Evolutionary conservation across 352 stramenopile species (phyloP), one percentile per base, ranked within the genome.

Genomic region (Phytophthora agathidicida): DNA sequence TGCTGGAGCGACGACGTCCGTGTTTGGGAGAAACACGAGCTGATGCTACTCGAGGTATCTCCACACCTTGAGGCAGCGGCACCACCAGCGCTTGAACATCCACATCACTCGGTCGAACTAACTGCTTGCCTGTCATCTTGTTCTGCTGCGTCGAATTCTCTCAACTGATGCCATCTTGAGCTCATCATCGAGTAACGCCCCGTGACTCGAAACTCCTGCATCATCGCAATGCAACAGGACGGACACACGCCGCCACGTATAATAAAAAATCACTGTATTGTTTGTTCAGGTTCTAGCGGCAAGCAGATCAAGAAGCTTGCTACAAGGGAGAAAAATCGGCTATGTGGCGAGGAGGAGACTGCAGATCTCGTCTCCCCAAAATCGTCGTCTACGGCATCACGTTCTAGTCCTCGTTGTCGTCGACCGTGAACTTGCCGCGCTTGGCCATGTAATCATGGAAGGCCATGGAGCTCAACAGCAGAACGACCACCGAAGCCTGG

Each of bases 401-500:
- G n/a, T 2, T 43, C 39, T 64, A 65, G 8, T 75, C 26, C 41
- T 75, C 45, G 10, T 71, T 53, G 43, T 75, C 52, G 36, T 76
- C 61, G 7, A 75, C 63, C 49, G 77, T 80, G 37, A 91, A 92
- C 55, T 79, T 76, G 33, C 85, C 85, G 38, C 65, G 83, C 48
- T 78, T 81, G 14, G 66, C 53, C 85, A 94, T 94, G 59, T 83
- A 94, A 60, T 94, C 85, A 47, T 94, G 81, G 72, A 94, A 93
- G 7, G 71, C 81, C 83, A 94, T 94, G 41, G 85, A 86, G 61
- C 75, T 69, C 22, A 94, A 62, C 47, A 94, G 68, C 45, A 94
- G 38, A 23, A 87, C 65, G 3, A 94, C 81, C 1, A 91, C 76
- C 0, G 81, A 65, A 16, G 65, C 73, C 43, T 94, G 85, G 43